Percentiles rank a stretch among this genome's conserved stretches.
phyloP scores from a whole-genome alignment of 148 eudicot species.

The Fagopyrum esculentum region DNA sequence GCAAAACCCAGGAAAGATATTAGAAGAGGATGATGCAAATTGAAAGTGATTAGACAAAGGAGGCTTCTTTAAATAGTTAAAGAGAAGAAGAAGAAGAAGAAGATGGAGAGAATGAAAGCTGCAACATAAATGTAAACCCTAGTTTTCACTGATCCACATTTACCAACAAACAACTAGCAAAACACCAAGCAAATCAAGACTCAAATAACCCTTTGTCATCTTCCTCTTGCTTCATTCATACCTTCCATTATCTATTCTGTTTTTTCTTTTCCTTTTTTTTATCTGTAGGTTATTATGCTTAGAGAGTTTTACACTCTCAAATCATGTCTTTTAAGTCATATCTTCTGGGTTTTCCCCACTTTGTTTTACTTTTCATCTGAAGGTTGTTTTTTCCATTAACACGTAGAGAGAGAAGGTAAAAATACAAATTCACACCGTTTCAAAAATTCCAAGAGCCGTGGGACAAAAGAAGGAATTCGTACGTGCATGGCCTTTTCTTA shows the following conservation, averaged over 20 bases:
- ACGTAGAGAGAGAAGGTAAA: too few species aligned
- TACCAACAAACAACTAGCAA: neutral
- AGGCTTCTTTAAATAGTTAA: neutral
- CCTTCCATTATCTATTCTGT: neutral
- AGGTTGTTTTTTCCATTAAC: too few species aligned
- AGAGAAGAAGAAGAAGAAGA: neutral
- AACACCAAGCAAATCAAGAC: neutral
- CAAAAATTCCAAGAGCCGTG: neutral
- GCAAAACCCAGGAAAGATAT: neutral
- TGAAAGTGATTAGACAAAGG: neutral
- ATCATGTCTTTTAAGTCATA: too few species aligned
- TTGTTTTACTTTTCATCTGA: too few species aligned
- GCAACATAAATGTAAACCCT: neutral
- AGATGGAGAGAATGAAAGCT: neutral
- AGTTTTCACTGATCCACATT: too few species aligned
- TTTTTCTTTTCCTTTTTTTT: too few species aligned
- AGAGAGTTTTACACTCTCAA: too few species aligned
- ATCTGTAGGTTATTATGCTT: too few species aligned
- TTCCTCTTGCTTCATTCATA: neutral
- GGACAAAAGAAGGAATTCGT: neutral
- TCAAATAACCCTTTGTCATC: neutral
- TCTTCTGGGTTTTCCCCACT: too few species aligned
- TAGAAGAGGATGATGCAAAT: neutral
- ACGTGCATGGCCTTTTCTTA: constrained; percentile 8
- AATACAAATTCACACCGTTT: neutral